These are phyloP conservation scores for Aspergillus steynii DNA, from an alignment of 495 filamentous ascomycete genomes.

Conservation along the genomic window DNA sequence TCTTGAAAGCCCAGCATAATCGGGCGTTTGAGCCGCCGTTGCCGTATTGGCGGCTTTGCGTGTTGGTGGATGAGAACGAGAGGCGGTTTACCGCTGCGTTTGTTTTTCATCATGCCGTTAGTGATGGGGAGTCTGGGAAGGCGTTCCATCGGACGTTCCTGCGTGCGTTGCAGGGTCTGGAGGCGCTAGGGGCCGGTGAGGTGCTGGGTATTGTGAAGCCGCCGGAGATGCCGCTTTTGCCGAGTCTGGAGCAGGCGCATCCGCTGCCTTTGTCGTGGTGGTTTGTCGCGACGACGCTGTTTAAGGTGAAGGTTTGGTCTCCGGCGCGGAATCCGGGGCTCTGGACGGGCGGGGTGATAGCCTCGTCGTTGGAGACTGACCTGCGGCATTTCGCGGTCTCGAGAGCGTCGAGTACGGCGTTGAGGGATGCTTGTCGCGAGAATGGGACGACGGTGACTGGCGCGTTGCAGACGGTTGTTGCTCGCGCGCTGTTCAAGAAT, in stretches of 20 bases:
- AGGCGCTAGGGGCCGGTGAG: constrained; percentile 15
- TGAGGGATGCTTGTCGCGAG: constrained; percentile 29
- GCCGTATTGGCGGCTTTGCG: constrained; percentile 41
- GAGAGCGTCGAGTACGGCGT: constrained; percentile 14
- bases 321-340: constrained; percentile 16
- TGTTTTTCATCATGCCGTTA: constrained; percentile 39
- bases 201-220: constrained; percentile 25
- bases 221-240: constrained; percentile 32
- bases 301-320: constrained; percentile 29
- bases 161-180: constrained; percentile 21
- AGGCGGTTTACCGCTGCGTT: constrained; percentile 35
- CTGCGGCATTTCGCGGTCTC: constrained; percentile 26
- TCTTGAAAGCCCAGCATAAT: constrained; percentile 42
- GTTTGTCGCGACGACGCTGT: constrained; percentile 27
- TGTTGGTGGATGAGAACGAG: constrained; percentile 27
- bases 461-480: constrained; percentile 33
- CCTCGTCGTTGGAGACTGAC: constrained; percentile 19
- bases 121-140: constrained; percentile 38
- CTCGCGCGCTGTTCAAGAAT: constrained; percentile 33
- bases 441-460: constrained; percentile 40
- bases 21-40: constrained; percentile 28
- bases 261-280: constrained; percentile 27
- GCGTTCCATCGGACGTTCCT: constrained; percentile 36
- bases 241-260: constrained; percentile 28
- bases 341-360: constrained; percentile 29